Evolutionary conservation across 2,329 filamentous ascomycete species (phyloP), one percentile per base, ranked within the genome.

Genomic region (Hymenotorrendiella dingleyae): DNA sequence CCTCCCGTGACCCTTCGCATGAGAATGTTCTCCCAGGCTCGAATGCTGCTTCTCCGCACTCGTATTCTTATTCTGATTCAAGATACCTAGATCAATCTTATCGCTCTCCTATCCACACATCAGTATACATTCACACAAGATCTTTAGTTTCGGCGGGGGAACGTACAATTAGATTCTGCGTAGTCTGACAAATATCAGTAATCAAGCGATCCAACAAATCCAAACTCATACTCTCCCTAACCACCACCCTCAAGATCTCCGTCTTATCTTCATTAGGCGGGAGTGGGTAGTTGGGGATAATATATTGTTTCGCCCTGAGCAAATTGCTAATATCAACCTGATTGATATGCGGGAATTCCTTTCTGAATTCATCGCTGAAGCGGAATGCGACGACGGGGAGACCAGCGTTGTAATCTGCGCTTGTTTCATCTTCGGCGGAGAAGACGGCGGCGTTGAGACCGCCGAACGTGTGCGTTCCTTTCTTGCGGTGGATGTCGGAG

Each of bases 221-320:
- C n/a, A 83, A 63, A n/a, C 71, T 77, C 75, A 85, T 77, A 53
- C 68, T 78, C 62, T 85, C 80, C 34, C 81, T 70, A 6, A 85
- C 70, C 3, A 84, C 81, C 0, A 84, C 71, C n/a, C 82, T 68
- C 40, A 85, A 62, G 47, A 84, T 85, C 61, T 85, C 80, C 1
- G 67, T 80, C 40, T 73, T 67, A 12, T 80, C 72, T 56, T 78
- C 76, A 32, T 66, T 68, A 0, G 80, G 80, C 7, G 81, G 81
- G 4, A 85, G 67, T 1, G 78, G 73, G 58, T 85, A 85, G 65
- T 84, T 84, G 17, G 80, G 81, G 44, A 85, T 79, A 46, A 85
- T 84, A 66, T 83, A 85, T 62, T 84, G 78, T 56, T 80, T 80
- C 4, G 76, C 75, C 11, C 81, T 70, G 42, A 84, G 62, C 29